These are phyloP conservation scores for Calonectria naviculata DNA, from an alignment of 2,329 filamentous ascomycete species.

Conservation along the genomic window DNA sequence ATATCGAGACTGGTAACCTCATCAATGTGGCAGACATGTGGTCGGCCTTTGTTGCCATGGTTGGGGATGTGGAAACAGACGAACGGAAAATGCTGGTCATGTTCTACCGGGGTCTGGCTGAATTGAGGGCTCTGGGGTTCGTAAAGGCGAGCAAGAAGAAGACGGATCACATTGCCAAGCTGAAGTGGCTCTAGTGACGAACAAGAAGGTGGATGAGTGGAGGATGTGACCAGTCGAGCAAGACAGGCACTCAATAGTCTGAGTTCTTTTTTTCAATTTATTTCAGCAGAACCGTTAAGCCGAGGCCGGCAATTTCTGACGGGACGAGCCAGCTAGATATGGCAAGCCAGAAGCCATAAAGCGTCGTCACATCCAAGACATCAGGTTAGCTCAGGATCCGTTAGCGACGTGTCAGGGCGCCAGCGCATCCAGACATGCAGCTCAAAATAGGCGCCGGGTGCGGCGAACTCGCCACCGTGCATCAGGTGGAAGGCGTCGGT, in stretches of 20 bases:
- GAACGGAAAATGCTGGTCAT: slow-evolving; percentile 73
- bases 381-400: slow-evolving; percentile 21
- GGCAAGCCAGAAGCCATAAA: slow-evolving; percentile 6
- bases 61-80: slow-evolving; percentile 55
- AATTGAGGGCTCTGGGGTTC: slow-evolving; percentile 87
- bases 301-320: slow-evolving; percentile 7
- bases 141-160: slow-evolving; percentile 92
- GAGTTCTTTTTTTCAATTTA: neutral
- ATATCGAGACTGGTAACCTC: slow-evolving; percentile 79
- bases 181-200: slow-evolving; percentile 75
- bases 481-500: slow-evolving; percentile 37
- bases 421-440: slow-evolving; percentile 40
- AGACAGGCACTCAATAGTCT: slow-evolving; percentile 14
- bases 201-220: neutral
- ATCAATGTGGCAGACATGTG: slow-evolving; percentile 86
- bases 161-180: slow-evolving; percentile 89
- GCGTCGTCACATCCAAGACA: slow-evolving; percentile 40
- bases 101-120: slow-evolving; percentile 88
- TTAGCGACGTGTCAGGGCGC: slow-evolving; percentile 26
- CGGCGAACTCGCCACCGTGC: slow-evolving; percentile 33
- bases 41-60: slow-evolving; percentile 77
- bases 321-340: neutral
- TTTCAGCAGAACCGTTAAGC: slow-evolving; percentile 1
- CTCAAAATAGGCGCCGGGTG: slow-evolving; percentile 35
- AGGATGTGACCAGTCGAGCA: neutral